Percentiles rank a stretch among this genome's conserved stretches.
phyloP scores from a whole-genome alignment of 2,329 filamentous ascomycete genomes.

The Periconia macrospinosa region DNA sequence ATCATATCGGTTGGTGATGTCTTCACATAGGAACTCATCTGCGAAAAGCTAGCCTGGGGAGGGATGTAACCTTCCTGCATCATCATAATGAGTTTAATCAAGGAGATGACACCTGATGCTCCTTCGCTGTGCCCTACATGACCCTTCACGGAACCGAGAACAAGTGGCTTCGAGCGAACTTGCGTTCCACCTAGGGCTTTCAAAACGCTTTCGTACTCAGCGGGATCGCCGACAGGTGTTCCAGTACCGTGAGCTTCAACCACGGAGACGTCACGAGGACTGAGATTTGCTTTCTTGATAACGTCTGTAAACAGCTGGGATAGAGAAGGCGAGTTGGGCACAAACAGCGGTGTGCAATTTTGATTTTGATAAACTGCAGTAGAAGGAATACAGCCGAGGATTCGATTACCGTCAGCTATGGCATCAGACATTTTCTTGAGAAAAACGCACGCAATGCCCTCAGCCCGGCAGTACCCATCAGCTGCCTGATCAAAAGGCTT shows the following conservation, averaged over 20 bases:
- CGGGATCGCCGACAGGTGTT: conserved; percentile 29
- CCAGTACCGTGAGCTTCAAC: conserved; percentile 36
- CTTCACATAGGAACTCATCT: conserved; percentile 23
- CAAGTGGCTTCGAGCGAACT: conserved; percentile 12
- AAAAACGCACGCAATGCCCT: conserved; percentile 32
- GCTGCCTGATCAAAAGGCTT: conserved; percentile 36
- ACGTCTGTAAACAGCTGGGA: background rate
- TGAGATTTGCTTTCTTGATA: conserved; percentile 33
- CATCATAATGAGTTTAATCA: conserved; percentile 27
- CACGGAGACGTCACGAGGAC: conserved; percentile 30
- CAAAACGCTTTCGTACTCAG: conserved; percentile 19
- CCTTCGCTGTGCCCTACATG: conserved; percentile 41
- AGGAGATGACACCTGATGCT: conserved; percentile 27
- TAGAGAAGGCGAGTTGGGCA: conserved; percentile 23
- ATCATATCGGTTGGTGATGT: conserved; percentile 12
- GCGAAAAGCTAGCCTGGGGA: background rate
- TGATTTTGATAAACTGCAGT: conserved; percentile 49
- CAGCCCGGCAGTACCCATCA: conserved; percentile 36
- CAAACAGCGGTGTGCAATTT: conserved; percentile 27
- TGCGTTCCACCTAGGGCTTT: conserved; percentile 14
- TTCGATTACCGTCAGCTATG: conserved; percentile 39
- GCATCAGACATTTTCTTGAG: conserved; percentile 41
- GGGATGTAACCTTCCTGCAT: no score
- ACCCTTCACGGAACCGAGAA: conserved; percentile 34
- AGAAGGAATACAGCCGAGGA: conserved; percentile 29